Conservation (phyloP, 2,329 filamentous ascomycete species). For the Alternaria hordeiaustralica region DNA sequence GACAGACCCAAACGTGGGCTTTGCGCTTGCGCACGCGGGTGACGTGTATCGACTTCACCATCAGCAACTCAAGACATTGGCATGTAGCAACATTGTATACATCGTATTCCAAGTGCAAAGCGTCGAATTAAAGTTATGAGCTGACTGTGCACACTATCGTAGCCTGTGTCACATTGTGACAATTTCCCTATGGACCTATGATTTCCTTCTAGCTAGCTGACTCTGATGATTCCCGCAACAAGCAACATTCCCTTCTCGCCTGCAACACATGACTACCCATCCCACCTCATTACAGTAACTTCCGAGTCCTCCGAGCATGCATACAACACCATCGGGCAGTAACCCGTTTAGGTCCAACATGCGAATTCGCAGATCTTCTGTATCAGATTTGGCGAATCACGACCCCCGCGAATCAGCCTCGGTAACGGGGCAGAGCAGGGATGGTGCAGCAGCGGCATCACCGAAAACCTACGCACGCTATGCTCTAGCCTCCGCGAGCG, state of each 20-base stretch:
- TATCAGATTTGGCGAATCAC: background rate
- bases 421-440: background rate
- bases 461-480: background rate
- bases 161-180: background rate
- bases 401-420: background rate
- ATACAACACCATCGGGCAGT: background rate
- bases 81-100: background rate
- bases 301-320: background rate
- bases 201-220: background rate
- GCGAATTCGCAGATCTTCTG: conserved; percentile 1
- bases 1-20: background rate
- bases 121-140: background rate
- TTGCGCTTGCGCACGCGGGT: background rate
- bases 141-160: background rate
- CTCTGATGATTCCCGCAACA: background rate
- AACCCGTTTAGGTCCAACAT: background rate
- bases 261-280: background rate
- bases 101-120: background rate
- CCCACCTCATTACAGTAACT: background rate
- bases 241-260: background rate
- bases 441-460: conserved; percentile 7
- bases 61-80: background rate
- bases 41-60: background rate
- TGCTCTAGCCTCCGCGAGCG: background rate
- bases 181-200: background rate